These are phyloP conservation scores for Microstegium vimineum DNA, from an alignment of 176 grass and related monocot species.

Conservation along the genomic window DNA sequence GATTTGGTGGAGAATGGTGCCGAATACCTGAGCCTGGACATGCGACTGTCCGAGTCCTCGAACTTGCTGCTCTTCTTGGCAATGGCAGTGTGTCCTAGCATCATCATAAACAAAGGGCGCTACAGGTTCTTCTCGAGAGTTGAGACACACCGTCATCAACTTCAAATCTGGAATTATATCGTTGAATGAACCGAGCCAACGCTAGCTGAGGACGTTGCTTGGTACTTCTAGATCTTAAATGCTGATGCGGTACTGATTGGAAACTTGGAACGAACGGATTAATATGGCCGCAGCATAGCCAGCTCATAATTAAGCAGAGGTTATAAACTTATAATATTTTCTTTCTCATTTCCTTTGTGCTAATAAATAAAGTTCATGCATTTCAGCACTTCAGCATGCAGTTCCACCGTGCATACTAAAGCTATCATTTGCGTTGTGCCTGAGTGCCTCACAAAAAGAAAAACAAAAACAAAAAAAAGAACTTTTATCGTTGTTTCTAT, in stretches of 20 bases:
- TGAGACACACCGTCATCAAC: not conserved
- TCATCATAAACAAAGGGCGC: not conserved
- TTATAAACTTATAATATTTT: too few relatives aligned
- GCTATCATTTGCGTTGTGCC: too few relatives aligned
- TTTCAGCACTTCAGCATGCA: not conserved
- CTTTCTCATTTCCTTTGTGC: not conserved
- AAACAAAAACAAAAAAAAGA: too few relatives aligned
- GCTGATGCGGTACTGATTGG: not conserved
- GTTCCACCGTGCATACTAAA: too few relatives aligned
- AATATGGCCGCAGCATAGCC: not conserved
- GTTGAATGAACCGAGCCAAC: not conserved
- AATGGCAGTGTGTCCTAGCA: constrained; percentile 24
- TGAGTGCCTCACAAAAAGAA: too few relatives aligned
- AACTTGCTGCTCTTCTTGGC: constrained; percentile 39
- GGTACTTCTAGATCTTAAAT: constrained; percentile 27
- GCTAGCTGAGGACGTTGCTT: not conserved
- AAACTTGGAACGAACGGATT: not conserved
- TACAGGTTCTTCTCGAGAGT: not conserved
- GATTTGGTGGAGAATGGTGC: not conserved
- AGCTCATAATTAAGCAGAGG: too few relatives aligned
- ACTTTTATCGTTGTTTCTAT: not conserved
- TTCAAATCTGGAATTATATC: constrained; percentile 32
- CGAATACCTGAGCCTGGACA: constrained; percentile 31
- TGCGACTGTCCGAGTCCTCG: constrained; percentile 27
- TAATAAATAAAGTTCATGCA: not conserved